Conservation (phyloP, 164 flowering plant genomes). For the Umbilicus rupestris region DNA sequence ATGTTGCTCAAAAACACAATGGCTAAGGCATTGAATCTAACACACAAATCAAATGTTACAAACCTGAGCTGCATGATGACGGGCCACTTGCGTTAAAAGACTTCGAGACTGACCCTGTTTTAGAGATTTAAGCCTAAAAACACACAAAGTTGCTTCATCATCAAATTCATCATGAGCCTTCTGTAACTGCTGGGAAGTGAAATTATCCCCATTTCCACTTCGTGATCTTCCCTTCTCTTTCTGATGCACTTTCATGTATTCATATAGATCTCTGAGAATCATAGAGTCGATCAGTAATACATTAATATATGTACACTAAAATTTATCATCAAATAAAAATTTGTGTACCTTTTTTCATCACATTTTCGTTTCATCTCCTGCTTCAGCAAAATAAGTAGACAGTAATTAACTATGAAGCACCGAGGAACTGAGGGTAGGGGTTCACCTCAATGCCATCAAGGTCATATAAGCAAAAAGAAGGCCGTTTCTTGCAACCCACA, state of each 20-base stretch:
- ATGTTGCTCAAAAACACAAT: neutral
- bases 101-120: conserved; percentile 89
- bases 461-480: too few species aligned
- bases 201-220: conserved; percentile 49
- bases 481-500: neutral
- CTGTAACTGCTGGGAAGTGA: conserved; percentile 48
- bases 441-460: neutral
- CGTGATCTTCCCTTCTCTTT: conserved; percentile 64
- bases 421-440: neutral
- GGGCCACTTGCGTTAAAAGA: conserved; percentile 88
- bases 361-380: conserved; percentile 96
- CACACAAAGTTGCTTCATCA: conserved; percentile 74
- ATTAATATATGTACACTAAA: neutral
- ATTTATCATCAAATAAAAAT: conserved; percentile 6
- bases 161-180: conserved; percentile 66
- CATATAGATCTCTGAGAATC: conserved; percentile 51
- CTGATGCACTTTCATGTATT: conserved; percentile 53
- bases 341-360: conserved; percentile 83
- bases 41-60: neutral
- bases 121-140: conserved; percentile 80
- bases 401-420: conserved; percentile 6
- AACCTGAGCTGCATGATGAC: conserved; percentile 99
- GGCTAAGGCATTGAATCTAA: conserved; percentile 4
- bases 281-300: conserved; percentile 14
- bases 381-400: conserved; percentile 12